Base-by-base conservation (phyloP, 1,284 basidiomycete genomes). In the Tremellales sp. region DNA sequence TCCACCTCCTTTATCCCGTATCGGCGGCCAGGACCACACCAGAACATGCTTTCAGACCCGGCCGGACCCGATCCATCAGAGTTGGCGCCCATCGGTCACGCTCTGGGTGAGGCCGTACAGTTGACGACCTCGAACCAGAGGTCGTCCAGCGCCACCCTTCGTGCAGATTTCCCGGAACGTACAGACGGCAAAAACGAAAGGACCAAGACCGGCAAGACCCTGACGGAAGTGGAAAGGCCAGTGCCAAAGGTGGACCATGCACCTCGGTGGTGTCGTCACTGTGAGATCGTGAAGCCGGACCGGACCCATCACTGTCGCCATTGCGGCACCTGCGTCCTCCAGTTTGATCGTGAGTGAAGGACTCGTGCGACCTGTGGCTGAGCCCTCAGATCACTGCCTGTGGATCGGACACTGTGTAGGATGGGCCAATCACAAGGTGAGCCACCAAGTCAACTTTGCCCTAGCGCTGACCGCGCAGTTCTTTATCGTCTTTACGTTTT, bases 391-490 rank as follows among this genome's bases (percentile, higher is more conserved):
- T 44, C 70, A 70, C 41, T 70, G 71, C 39, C n/a, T 66, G 3
- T 73, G 70, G 70, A 57, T 75, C 4, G 72, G 70, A 2, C 65
- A 64, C 47, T 75, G 73, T 49, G 70, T 75, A 4, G 73, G 73
- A 2, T 73, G 68, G 70, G 53, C 52, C 5, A 75, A 75, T 49
- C 70, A 73, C 48, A 70, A 72, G 48, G 70, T 69, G 35, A 46
- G 61, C 47, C 2, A 2, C 3, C 1, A 7, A 5, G 21, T 15
- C 4, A 4, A 21, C 11, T n/a, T 26, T 29, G 15, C 22, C 21
- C 13, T 40, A 25, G 23, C 15, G 33, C 33, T 36, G 33, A 36
- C 33, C 15, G 27, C 13, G 2, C 52, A 74, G 70, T 65, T 72
- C 45, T 75, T 75, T 43, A 59, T 75, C 27, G 65, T 57, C 13